These are phyloP conservation scores for Plasmodium fragile DNA, from an alignment of 169 alveolate genomes.

Conservation along the genomic window DNA sequence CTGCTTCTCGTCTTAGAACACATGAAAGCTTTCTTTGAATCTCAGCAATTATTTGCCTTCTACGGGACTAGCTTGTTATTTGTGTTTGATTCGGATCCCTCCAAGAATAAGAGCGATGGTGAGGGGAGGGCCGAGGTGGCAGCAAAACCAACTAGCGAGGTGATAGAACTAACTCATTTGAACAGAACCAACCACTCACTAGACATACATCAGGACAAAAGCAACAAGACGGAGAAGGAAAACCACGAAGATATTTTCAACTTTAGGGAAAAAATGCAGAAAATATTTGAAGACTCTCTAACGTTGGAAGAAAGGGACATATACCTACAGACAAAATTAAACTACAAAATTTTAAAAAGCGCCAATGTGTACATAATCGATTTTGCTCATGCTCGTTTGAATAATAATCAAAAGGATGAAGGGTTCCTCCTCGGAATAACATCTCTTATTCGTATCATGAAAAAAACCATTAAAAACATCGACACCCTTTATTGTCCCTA, in stretches of 20 bases:
- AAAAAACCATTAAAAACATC: constrained; percentile 41
- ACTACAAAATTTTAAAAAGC: constrained; percentile 24
- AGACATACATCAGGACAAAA: background rate
- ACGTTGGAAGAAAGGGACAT: constrained; percentile 20
- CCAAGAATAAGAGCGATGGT: constrained; percentile 2
- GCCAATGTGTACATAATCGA: constrained; percentile 81
- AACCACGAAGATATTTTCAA: constrained; percentile 35
- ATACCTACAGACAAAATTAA: constrained; percentile 25
- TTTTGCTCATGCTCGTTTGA: constrained; percentile 82
- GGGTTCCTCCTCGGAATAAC: constrained; percentile 81
- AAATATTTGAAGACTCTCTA: constrained; percentile 47
- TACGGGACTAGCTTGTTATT: constrained; percentile 83
- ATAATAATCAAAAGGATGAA: constrained; percentile 71
- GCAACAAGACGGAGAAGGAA: background rate
- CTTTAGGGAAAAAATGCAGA: constrained; percentile 35
- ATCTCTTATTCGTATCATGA: constrained; percentile 51
- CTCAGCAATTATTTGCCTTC: constrained; percentile 79
- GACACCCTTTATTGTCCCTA: constrained; percentile 3
- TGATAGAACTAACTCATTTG: background rate
- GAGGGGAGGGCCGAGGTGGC: background rate
- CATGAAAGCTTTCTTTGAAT: constrained; percentile 75
- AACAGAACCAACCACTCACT: background rate
- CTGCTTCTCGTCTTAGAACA: constrained; percentile 61
- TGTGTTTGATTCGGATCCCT: constrained; percentile 80
- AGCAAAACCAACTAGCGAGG: background rate